phyloP scores from a whole-genome alignment of 1,139 yeast species.

The Cylindricascospora bacillispora region DNA sequence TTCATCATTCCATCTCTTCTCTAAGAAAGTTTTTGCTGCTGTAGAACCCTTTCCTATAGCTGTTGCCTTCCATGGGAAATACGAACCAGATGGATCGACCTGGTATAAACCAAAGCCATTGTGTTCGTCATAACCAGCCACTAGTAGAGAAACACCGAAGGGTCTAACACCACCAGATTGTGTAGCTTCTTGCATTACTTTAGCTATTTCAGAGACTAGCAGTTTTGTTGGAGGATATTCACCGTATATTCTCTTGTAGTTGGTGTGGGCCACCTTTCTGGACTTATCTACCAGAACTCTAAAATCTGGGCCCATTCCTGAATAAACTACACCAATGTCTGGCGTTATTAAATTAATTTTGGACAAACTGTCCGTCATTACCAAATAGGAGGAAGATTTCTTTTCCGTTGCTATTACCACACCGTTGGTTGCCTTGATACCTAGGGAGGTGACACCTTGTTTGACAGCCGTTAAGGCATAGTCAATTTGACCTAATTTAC shows the following conservation, averaged over 20 bases:
- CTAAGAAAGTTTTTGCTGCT: constrained; percentile 91
- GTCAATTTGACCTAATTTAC: constrained; percentile 95
- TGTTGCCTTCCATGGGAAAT: constrained; percentile 99
- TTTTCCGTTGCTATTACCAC: constrained; percentile 95
- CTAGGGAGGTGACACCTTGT: constrained; percentile 94
- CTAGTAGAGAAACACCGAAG: constrained; percentile 69
- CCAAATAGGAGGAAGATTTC: constrained; percentile 68
- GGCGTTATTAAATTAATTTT: constrained; percentile 85
- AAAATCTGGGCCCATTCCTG: constrained; percentile 99
- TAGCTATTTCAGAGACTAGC: constrained; percentile 88
- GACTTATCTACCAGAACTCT: constrained; percentile 89
- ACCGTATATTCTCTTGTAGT: constrained; percentile 84
- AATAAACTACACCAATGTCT: constrained; percentile 89
- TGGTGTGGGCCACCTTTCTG: constrained; percentile 83
- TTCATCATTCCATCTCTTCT: constrained; percentile 96
- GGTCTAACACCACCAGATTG: constrained; percentile 74
- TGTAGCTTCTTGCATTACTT: constrained; percentile 95
- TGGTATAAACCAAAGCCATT: constrained; percentile 80
- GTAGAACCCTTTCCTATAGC: constrained; percentile 94
- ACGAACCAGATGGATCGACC: constrained; percentile 96
- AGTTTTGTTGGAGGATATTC: constrained; percentile 96
- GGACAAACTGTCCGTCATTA: constrained; percentile 60
- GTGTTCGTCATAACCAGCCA: constrained; percentile 87
- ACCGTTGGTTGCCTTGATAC: constrained; percentile 93
- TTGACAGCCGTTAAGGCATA: constrained; percentile 96